phyloP scores from a whole-genome alignment of 1,139 yeast genomes.

The Zygosaccharomyces sapae region DNA sequence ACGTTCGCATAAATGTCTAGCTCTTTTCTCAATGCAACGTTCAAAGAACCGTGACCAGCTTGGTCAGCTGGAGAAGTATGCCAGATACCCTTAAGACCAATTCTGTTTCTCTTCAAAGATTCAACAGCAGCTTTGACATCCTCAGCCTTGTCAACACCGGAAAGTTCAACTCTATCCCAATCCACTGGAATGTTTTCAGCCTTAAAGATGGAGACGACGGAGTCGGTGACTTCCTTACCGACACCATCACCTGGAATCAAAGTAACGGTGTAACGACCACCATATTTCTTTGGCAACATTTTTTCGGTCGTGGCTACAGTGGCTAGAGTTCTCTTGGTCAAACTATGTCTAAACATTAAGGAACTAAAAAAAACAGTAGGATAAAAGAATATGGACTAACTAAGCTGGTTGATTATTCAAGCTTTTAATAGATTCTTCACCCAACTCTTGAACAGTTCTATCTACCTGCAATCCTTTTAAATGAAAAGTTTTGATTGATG shows the following conservation, averaged over 20 bases:
- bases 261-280: slow-evolving; percentile 89
- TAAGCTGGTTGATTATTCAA: neutral
- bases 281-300: slow-evolving; percentile 83
- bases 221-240: slow-evolving; percentile 92
- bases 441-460: slow-evolving; percentile 1
- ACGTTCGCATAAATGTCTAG: slow-evolving; percentile 92
- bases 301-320: slow-evolving; percentile 48
- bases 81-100: slow-evolving; percentile 94
- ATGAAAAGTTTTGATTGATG: neutral
- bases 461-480: neutral
- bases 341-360: slow-evolving; percentile 25
- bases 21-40: slow-evolving; percentile 95
- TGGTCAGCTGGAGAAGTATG: slow-evolving; percentile 80
- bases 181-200: slow-evolving; percentile 82
- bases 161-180: slow-evolving; percentile 87
- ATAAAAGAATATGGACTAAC: neutral
- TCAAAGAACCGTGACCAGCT: slow-evolving; percentile 73
- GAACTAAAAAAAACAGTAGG: no score
- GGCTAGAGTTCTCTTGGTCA: slow-evolving; percentile 37
- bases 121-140: slow-evolving; percentile 83
- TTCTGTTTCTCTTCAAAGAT: slow-evolving; percentile 91
- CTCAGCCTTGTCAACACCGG: slow-evolving; percentile 64
- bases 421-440: neutral
- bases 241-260: slow-evolving; percentile 95
- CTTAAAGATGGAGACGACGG: slow-evolving; percentile 85